phyloP scores from a whole-genome alignment of 78 protist species.

The Ministeria vibrans region DNA sequence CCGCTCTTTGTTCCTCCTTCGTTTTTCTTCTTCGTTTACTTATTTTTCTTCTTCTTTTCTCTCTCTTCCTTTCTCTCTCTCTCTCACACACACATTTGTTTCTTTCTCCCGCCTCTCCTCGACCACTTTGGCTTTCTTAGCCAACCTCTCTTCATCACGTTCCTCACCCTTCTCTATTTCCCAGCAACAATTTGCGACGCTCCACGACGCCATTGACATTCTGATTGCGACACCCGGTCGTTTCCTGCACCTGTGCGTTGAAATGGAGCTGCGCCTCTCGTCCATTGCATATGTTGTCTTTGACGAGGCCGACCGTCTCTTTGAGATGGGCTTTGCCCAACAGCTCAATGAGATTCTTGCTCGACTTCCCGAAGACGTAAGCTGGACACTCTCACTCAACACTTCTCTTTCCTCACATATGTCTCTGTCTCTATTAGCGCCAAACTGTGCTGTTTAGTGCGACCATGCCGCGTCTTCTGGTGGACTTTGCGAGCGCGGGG shows the following conservation, averaged over 20 bases:
- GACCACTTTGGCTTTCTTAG: no score
- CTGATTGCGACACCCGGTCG: constrained; percentile 99
- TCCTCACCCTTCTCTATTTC: no score
- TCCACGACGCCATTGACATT: constrained; percentile 88
- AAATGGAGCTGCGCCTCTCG: constrained; percentile 61
- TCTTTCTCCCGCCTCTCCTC: constrained; percentile 12
- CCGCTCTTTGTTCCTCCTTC: background rate
- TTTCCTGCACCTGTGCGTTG: constrained; percentile 75
- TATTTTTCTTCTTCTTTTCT: background rate
- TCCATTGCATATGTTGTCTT: constrained; percentile 75
- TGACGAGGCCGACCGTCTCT: constrained; percentile 98
- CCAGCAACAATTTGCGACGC: constrained; percentile 66
- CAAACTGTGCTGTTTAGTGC: constrained; percentile 94
- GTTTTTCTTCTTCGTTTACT: background rate
- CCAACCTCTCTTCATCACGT: no score
- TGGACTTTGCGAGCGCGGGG: constrained; percentile 55
- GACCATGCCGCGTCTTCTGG: constrained; percentile 87
- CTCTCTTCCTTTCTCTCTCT: constrained; percentile 4
- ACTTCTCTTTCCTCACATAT: no score
- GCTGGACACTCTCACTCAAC: no score
- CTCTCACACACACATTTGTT: background rate
- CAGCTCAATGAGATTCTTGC: constrained; percentile 77
- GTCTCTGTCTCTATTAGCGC: no score
- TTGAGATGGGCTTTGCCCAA: constrained; percentile 93
- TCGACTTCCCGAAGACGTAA: constrained; percentile 46